Evolutionary conservation across 2,329 filamentous ascomycete species (phyloP), one percentile per base, ranked within the genome.

Genomic region (Fusarium sp.): DNA sequence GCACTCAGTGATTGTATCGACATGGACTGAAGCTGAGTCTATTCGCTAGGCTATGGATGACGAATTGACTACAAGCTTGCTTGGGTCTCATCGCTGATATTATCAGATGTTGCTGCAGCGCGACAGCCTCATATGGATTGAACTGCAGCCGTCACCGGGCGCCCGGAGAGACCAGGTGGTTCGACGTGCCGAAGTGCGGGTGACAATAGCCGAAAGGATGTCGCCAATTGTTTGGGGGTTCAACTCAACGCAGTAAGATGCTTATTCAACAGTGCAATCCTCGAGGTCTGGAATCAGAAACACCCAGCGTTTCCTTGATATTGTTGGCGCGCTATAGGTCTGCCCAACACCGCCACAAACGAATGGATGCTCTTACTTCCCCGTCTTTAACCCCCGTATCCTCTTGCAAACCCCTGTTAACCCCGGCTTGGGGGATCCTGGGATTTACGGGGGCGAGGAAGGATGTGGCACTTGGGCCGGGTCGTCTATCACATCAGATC

Each of bases 91-190:
- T 36, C 5, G 24, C 17, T 18, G 20, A 20, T 39, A 49, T 50
- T 38, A 40, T 50, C 44, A 40, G 45, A 28, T 42, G 49, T 53
- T 58, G 17, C 34, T 52, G 40, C 34, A 43, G 28, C 55, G n/a
- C 40, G 28, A 44, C 36, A 40, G 26, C 20, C 26, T 38, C 15
- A 33, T 40, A 42, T 36, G 40, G 24, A 33, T 51, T 18, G 38
- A 13, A 45, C 31, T 44, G 61, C 57, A 70, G 57, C 44, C 63
- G 53, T 51, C 39, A 34, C 53, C 54, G 54, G 63, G 52, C 67
- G 54, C 33, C 54, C 58, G 67, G 67, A 71, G 67, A 71, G 43
- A 60, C 59, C n/a, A 64, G 48, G 34, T 58, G 50, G 49, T 62
- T 53, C 45, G 34, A 50, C 36, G 43, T 46, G 48, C 33, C 57